Evolutionary conservation across 768 basidiomycete species (phyloP), one percentile per base, ranked within the genome.

Genomic region (Leccinum ochraceum): DNA sequence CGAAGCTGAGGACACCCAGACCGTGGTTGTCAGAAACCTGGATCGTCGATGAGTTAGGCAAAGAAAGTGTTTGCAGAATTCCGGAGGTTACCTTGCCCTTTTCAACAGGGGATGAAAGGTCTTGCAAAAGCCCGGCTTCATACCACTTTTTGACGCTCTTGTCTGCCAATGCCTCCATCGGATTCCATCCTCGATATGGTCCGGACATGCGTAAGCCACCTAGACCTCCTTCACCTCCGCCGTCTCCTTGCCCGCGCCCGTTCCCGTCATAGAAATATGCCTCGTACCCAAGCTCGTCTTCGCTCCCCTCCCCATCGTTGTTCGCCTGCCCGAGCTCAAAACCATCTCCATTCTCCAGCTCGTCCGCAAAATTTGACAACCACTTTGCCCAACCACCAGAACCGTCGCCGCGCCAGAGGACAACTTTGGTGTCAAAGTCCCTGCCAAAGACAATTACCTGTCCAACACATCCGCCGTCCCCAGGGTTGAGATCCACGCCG

Each of bases 381-480:
- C 95, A 99, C 68, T 87, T 86, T 37, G 93, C 97, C 96, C 97
- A 99, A 4, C 96, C 97, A 10, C 83, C 87, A 16, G 84, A 81
- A 8, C 95, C 94, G 59, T 98, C 94, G 8, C 97, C 97, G 55
- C 84, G 81, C 87, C 90, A 98, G 51, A 98, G 79, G 46, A 98
- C 95, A 39, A 97, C 92, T 72, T 99, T 99, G 11, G 94, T 90
- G 75, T 99, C 97, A 74, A 98, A 98, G 71, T 98, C 97, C 54
- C 97, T 85, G n/a, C 97, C 97, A 73, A 98, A 99, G 53, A 98
- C 88, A 60, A 99, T 97, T 52, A 98, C 96, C 72, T 99, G 97
- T 6, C 97, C 97, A 57, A 82, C 79, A 9, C 82, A 77, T 49
- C 94, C 95, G 52, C 77, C 76, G 69, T 88, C 86, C 9, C 72